phyloP scores from a whole-genome alignment of 2,329 filamentous ascomycete species.

The Hyphodiscus sp. region DNA sequence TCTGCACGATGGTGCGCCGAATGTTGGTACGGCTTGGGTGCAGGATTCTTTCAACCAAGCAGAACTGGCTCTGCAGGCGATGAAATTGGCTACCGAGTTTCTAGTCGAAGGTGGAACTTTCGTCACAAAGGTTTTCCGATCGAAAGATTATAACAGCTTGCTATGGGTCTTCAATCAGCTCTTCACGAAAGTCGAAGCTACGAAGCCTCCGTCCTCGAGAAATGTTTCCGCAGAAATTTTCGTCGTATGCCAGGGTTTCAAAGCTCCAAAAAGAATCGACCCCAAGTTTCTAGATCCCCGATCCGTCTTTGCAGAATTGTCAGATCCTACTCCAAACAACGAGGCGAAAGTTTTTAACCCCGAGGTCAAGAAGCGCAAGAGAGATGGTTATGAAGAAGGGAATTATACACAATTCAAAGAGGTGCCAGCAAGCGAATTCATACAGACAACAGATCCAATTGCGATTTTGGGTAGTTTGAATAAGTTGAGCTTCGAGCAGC shows the following conservation, averaged over 20 bases:
- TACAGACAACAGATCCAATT: conserved; percentile 89
- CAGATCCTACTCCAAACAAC: conserved; percentile 81
- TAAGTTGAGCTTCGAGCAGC: conserved; percentile 73
- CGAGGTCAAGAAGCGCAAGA: conserved; percentile 93
- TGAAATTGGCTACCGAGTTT: conserved; percentile 94
- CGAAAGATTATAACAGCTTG: conserved; percentile 92
- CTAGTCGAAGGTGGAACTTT: conserved; percentile 84
- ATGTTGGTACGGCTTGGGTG: conserved; percentile 96
- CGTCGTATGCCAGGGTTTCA: conserved; percentile 91
- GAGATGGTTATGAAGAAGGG: conserved; percentile 95
- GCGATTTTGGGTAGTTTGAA: conserved; percentile 84
- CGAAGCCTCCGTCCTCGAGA: conserved; percentile 90
- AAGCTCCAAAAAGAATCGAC: conserved; percentile 89
- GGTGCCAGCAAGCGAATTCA: conserved; percentile 81
- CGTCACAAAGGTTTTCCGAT: conserved; percentile 95
- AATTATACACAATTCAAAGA: conserved; percentile 93
- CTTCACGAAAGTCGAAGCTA: conserved; percentile 91
- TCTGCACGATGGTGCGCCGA: conserved; percentile 93
- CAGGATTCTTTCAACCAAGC: conserved; percentile 98
- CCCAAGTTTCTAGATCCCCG: conserved; percentile 86
- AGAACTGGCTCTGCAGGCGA: conserved; percentile 79
- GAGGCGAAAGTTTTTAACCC: conserved; percentile 98
- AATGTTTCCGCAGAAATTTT: conserved; percentile 98
- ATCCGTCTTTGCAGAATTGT: conserved; percentile 87
- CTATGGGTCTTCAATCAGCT: conserved; percentile 98